phyloP scores from a whole-genome alignment of 208 protist species.

The Tritrichomonas musculus region DNA sequence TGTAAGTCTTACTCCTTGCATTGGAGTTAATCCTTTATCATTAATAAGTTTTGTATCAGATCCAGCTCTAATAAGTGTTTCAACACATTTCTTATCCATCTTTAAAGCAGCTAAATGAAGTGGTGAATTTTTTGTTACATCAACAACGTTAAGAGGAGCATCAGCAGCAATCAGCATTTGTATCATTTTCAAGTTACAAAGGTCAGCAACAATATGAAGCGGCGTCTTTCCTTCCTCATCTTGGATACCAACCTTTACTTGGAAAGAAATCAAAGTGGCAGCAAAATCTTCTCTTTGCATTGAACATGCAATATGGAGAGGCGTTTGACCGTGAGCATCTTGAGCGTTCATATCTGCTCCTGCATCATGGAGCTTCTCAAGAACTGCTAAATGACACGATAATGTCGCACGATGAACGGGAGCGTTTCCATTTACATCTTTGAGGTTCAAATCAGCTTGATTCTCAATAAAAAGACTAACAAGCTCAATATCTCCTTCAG shows the following conservation, averaged over 20 bases:
- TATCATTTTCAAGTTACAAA: neutral
- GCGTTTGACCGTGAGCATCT: neutral
- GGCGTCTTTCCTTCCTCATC: neutral
- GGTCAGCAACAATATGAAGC: neutral
- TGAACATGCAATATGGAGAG: neutral
- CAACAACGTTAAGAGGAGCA: constrained; percentile 26
- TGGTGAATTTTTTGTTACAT: constrained; percentile 9
- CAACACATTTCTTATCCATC: constrained; percentile 6
- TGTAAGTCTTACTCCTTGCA: constrained; percentile 1
- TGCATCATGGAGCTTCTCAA: neutral
- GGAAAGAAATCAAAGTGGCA: neutral
- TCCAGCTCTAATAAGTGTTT: neutral
- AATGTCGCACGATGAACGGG: neutral
- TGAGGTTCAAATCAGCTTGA: neutral
- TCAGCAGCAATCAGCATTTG: neutral
- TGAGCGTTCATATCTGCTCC: neutral
- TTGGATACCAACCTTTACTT: neutral
- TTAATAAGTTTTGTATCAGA: constrained; percentile 11
- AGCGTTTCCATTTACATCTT: neutral
- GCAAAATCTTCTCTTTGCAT: neutral
- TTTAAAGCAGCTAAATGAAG: constrained; percentile 20
- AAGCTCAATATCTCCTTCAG: neutral
- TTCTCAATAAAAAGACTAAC: neutral
- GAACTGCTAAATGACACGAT: neutral
- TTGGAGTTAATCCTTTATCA: constrained; percentile 16